Base-by-base conservation (phyloP, 306 rosid genomes). In the Parietaria judaica region DNA sequence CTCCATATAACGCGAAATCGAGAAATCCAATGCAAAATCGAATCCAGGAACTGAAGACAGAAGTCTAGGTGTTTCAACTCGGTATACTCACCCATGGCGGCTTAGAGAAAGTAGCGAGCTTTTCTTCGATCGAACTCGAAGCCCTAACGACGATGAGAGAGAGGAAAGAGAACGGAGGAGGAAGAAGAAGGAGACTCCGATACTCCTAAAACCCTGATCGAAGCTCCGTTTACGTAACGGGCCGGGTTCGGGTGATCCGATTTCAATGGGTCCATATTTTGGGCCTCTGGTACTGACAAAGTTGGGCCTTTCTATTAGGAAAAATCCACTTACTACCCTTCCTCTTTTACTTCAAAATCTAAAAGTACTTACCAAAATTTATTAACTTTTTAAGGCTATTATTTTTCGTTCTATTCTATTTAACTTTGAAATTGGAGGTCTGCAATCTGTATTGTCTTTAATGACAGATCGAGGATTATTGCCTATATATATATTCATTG, bases 131-230 rank as follows among this genome's bases (percentile, higher is more conserved):
- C 31, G 23, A 3, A 38, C 23, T 59, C 4, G 35, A 62, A 58
- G 67, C 64, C 64, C 67, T 48, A 48, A 23, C 58, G 8, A 38
- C 58, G 6, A 38, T 8, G 66, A n/a, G 54, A 23, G 51, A 48
- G 14, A 35, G 34, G 44, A 5, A 7, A 15, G 14, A 37, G 51
- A 38, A 9, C 13, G 60, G 16, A 6, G 10, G 14, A 41, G 60
- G 8, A 49, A 49, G 15, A 9, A 49, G 61, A 14, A 45, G 13
- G 36, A 8, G 35, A 1, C 16, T 14, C 56, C 10, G 11, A n/a
- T 23, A 6, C 56, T 45, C 70, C 72, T 54, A 54, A 72, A 72
- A 58, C 72, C 71, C 68, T 59, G 68, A 49, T 36, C 71, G 54
- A 45, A 55, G 63, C 64, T 54, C 69, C 39, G 52, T 39, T 11